phyloP scores from a whole-genome alignment of 805 yeast species.

The Tetrapisispora namnaoensis region DNA sequence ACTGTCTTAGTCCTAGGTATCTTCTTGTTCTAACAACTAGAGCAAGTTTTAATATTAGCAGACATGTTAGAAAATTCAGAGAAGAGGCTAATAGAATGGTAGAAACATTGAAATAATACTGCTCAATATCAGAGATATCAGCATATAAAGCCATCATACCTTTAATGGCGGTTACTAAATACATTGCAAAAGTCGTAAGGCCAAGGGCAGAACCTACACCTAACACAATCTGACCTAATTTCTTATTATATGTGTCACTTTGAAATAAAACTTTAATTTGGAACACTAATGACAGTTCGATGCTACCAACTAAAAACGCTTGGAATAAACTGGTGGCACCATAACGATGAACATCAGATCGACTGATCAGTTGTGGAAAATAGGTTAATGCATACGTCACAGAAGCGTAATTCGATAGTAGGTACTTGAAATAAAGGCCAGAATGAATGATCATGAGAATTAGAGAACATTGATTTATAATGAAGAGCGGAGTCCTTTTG shows the following conservation, averaged over 20 bases:
- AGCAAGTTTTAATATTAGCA: slow-evolving; percentile 55
- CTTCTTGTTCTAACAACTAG: slow-evolving; percentile 66
- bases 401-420: slow-evolving; percentile 43
- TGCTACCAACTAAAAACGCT: slow-evolving; percentile 45
- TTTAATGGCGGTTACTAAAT: slow-evolving; percentile 42
- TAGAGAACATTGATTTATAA: slow-evolving; percentile 58
- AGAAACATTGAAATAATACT: slow-evolving; percentile 43
- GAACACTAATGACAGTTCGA: slow-evolving; percentile 57
- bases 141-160: slow-evolving; percentile 32
- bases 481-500: slow-evolving; percentile 57
- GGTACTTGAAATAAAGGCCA: slow-evolving; percentile 45
- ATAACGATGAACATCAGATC: slow-evolving; percentile 36
- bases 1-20: slow-evolving; percentile 68
- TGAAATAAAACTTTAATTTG: slow-evolving; percentile 67
- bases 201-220: slow-evolving; percentile 37
- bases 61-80: slow-evolving; percentile 48
- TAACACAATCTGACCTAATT: slow-evolving; percentile 34
- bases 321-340: slow-evolving; percentile 55
- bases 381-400: slow-evolving; percentile 40
- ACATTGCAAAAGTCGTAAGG: slow-evolving; percentile 46
- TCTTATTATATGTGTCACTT: slow-evolving; percentile 38
- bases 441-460: slow-evolving; percentile 49
- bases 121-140: slow-evolving; percentile 9
- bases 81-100: slow-evolving; percentile 60
- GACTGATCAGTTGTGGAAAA: slow-evolving; percentile 33